A percentile compares a stretch with the other conserved stretches of the same genome.
Evolutionary conservation across 805 yeast genomes (phyloP).

Genomic region (Candida morakotiae): DNA sequence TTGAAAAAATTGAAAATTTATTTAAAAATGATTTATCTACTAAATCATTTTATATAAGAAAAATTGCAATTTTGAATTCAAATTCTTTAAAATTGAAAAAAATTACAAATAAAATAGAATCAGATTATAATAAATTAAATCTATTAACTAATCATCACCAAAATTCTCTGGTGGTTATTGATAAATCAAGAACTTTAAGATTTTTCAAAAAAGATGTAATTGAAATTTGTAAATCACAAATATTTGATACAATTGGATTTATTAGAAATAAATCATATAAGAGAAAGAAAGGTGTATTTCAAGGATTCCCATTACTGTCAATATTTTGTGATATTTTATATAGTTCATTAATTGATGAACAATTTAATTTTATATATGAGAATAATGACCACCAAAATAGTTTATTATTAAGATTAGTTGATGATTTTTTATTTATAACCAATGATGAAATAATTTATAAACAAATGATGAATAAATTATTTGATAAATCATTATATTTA

Average conservation of each 20-base stretch:
- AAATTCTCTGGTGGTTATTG: slow-evolving; percentile 4
- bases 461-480: slow-evolving; percentile 14
- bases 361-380: slow-evolving; percentile 15
- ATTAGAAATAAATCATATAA: slow-evolving; percentile 24
- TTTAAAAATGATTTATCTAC: slow-evolving; percentile 18
- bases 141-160: background rate
- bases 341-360: slow-evolving; percentile 51
- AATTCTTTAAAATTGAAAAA: slow-evolving; percentile 3
- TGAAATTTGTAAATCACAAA: slow-evolving; percentile 45
- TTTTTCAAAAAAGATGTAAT: slow-evolving; percentile 44
- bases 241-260: slow-evolving; percentile 46
- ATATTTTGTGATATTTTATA: slow-evolving; percentile 71
- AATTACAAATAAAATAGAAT: background rate
- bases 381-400: background rate
- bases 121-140: background rate
- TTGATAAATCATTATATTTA: slow-evolving; percentile 16
- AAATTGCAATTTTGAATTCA: slow-evolving; percentile 1
- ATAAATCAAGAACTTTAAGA: slow-evolving; percentile 24
- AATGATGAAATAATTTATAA: slow-evolving; percentile 24
- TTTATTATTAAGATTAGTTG: slow-evolving; percentile 65
- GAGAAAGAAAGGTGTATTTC: slow-evolving; percentile 71
- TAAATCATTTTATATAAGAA: slow-evolving; percentile 14
- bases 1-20: slow-evolving; percentile 27
- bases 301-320: slow-evolving; percentile 78
- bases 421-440: slow-evolving; percentile 78